Evolutionary conservation across 331 rosid species (phyloP).

Genomic region (Spiraea crenata): DNA sequence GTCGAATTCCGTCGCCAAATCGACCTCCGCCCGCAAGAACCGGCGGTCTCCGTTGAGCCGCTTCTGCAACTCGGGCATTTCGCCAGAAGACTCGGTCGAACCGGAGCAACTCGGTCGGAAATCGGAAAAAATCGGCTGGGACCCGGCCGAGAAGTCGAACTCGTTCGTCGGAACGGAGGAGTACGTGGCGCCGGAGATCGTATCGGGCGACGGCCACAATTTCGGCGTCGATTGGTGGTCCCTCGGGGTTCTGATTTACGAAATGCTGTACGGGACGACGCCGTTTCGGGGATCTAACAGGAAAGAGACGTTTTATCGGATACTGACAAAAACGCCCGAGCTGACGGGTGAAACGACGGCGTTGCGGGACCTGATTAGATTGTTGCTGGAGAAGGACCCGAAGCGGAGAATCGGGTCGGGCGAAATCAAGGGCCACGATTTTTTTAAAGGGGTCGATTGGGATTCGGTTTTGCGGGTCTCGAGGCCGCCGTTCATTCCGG

Average conservation of each 20-base stretch:
- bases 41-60: constrained; percentile 31
- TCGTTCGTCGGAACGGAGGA: constrained; percentile 98
- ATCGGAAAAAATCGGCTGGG: constrained; percentile 22
- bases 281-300: constrained; percentile 68
- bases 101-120: not conserved
- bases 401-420: constrained; percentile 48
- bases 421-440: constrained; percentile 74
- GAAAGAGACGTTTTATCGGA: constrained; percentile 72
- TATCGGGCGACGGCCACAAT: constrained; percentile 67
- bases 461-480: constrained; percentile 45
- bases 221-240: constrained; percentile 97
- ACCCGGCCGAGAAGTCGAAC: constrained; percentile 60
- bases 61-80: constrained; percentile 51
- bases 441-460: constrained; percentile 68
- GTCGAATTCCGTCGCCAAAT: constrained; percentile 20
- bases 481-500: constrained; percentile 77
- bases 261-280: constrained; percentile 85
- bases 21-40: constrained; percentile 1
- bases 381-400: constrained; percentile 68
- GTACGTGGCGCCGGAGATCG: constrained; percentile 86
- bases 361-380: constrained; percentile 64
- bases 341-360: constrained; percentile 70
- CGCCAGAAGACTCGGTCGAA: constrained; percentile 35
- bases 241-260: constrained; percentile 69
- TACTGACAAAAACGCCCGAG: constrained; percentile 54